Evolutionary conservation across 2,329 filamentous ascomycete species (phyloP), one percentile per base, ranked within the genome.

Genomic region (Plectosphaerella sp.): DNA sequence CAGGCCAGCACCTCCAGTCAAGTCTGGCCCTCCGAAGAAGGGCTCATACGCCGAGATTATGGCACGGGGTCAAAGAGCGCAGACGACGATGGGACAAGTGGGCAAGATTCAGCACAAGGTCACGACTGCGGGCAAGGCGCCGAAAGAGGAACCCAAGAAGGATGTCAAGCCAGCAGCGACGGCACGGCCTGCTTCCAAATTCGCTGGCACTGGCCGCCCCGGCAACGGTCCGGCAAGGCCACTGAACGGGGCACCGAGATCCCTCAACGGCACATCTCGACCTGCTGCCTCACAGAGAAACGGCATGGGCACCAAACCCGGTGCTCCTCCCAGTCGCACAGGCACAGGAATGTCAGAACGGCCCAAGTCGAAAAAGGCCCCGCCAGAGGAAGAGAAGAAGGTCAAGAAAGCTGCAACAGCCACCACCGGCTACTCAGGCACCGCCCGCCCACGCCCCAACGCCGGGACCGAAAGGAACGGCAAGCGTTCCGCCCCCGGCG

Each of bases 101-200:
- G 87, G 86, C 51, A 84, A 83, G 59, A 89, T 91, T 58, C 87
- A 89, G 64, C 87, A 91, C 67, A 90, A 90, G 64, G 77, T 85
- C 18, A 79, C 84, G 5, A 22, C 22, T 22, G 22, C 22, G 2
- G 87, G 88, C 59, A 87, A 84, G 61, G 68, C 78, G n/a, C 70
- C 78, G 7, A 75, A 71, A 55, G 87, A 76, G 65, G 77, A 70
- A 20, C 57, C 67, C 24, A 74, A 74, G 58, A 77, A 78, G 46
- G 75, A 75, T 28, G 62, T 62, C n/a, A 67, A 64, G n/a, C 22
- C 22, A 3, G 59, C 61, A 37, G 51, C 58, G n/a, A 48, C 41
- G 6, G 43, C 49, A 16, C 52, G 47, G 39, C 45, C 48, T 15
- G 12, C 43, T 12, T 49, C 53, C 10, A 55, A 55, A 36, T 53